Evolutionary conservation across 371 early-diverging fungal species (phyloP).

Genomic region (Actinomucor elegans): DNA sequence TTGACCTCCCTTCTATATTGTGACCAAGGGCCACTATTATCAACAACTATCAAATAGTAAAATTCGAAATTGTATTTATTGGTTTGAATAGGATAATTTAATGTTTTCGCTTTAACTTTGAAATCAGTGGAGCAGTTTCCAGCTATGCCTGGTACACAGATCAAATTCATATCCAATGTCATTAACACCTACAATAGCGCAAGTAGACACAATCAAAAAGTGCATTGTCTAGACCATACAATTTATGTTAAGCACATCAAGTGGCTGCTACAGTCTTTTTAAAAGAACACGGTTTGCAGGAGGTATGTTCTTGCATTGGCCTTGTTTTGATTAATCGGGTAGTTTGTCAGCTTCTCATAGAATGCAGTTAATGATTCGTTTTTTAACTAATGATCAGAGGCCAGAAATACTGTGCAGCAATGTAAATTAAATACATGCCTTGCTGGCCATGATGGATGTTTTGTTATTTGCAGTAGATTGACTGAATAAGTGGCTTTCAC

Average conservation of each 20-base stretch:
- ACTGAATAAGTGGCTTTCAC: conserved; percentile 43
- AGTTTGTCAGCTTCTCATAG: conserved; percentile 25
- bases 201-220: conserved; percentile 58
- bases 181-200: conserved; percentile 55
- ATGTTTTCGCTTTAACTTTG: conserved; percentile 41
- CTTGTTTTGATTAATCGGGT: conserved; percentile 45
- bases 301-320: conserved; percentile 30
- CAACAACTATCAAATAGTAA: conserved; percentile 57
- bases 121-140: conserved; percentile 53
- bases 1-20: conserved; percentile 35
- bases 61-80: conserved; percentile 47
- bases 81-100: conserved; percentile 14
- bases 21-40: conserved; percentile 57
- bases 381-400: conserved; percentile 24
- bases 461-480: conserved; percentile 32
- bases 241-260: conserved; percentile 45
- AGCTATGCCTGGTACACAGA: conserved; percentile 49
- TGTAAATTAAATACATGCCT: conserved; percentile 14
- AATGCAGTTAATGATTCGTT: conserved; percentile 47
- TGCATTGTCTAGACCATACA: conserved; percentile 44
- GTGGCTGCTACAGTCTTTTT: conserved; percentile 47
- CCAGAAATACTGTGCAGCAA: too few species aligned
- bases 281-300: conserved; percentile 53
- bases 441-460: conserved; percentile 45
- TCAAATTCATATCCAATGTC: conserved; percentile 48